Percentiles rank a stretch among this genome's conserved stretches.
These are phyloP conservation scores for Schwanniomyces pseudopolymorphus DNA, from an alignment of 805 yeast genomes.

Conservation along the genomic window DNA sequence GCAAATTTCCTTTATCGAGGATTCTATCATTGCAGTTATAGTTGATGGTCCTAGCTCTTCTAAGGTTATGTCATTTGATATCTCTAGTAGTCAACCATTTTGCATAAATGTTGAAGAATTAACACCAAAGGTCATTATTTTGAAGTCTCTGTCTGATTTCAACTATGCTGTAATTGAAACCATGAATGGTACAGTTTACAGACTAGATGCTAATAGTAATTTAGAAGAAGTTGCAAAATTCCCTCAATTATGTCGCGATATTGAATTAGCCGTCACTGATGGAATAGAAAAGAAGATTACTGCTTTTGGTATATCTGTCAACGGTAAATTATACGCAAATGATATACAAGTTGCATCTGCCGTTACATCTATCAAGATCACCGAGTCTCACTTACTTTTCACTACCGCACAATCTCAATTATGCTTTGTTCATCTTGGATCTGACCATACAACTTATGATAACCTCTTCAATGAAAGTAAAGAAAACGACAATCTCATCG, in stretches of 20 bases:
- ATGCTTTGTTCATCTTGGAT: constrained; percentile 72
- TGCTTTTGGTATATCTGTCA: constrained; percentile 72
- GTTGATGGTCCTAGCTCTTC: constrained; percentile 57
- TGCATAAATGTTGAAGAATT: constrained; percentile 44
- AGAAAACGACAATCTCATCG: constrained; percentile 33
- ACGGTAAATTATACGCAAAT: constrained; percentile 73
- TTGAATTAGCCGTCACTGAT: constrained; percentile 43
- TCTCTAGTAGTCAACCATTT: constrained; percentile 37
- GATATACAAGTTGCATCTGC: constrained; percentile 61
- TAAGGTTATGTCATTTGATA: constrained; percentile 51
- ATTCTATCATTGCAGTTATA: constrained; percentile 52
- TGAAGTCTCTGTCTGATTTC: constrained; percentile 57
- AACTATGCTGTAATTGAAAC: constrained; percentile 55
- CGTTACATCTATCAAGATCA: constrained; percentile 75
- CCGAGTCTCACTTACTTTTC: constrained; percentile 70
- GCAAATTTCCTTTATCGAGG: constrained; percentile 60
- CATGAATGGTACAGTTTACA: constrained; percentile 58
- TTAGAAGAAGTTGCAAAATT: constrained; percentile 47
- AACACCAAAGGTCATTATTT: constrained; percentile 50
- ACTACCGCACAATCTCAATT: constrained; percentile 87
- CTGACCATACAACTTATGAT: constrained; percentile 32
- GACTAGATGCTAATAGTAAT: constrained; percentile 31
- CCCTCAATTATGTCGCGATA: constrained; percentile 67
- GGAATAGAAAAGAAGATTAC: constrained; percentile 15
- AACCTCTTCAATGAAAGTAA: constrained; percentile 30